These are phyloP conservation scores for Hyphodiscus sp. DNA, from an alignment of 2,329 filamentous ascomycete genomes.

Conservation along the genomic window DNA sequence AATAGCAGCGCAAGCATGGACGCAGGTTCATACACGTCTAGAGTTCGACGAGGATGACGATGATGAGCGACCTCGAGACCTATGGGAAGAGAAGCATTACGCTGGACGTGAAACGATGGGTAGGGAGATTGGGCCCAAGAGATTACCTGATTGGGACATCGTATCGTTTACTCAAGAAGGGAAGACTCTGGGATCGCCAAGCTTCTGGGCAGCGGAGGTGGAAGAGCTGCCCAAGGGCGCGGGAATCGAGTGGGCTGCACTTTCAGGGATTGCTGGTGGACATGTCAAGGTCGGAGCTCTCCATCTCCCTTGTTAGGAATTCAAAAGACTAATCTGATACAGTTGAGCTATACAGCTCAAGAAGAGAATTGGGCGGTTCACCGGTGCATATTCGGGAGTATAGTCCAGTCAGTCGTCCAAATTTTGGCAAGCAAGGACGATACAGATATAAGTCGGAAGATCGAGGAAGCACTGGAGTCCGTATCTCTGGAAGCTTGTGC, in stretches of 20 bases:
- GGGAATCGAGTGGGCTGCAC: constrained; percentile 77
- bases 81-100: constrained; percentile 63
- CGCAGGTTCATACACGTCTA: constrained; percentile 20
- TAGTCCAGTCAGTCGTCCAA: neutral
- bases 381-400: neutral
- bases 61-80: constrained; percentile 47
- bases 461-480: constrained; percentile 6
- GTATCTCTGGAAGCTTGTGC: neutral
- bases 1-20: constrained; percentile 44
- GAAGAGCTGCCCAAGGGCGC: constrained; percentile 67
- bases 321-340: neutral
- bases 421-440: neutral
- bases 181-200: constrained; percentile 39
- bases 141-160: constrained; percentile 46
- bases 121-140: constrained; percentile 19
- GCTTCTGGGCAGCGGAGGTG: constrained; percentile 70
- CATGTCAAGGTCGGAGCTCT: constrained; percentile 13
- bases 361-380: constrained; percentile 1
- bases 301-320: neutral
- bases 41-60: constrained; percentile 42
- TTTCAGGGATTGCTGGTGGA: constrained; percentile 46
- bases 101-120: constrained; percentile 32
- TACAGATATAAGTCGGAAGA: neutral
- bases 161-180: constrained; percentile 27
- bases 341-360: neutral